Evolutionary conservation across 176 grass and related monocot genomes (phyloP).

Genomic region (Poa annua): DNA sequence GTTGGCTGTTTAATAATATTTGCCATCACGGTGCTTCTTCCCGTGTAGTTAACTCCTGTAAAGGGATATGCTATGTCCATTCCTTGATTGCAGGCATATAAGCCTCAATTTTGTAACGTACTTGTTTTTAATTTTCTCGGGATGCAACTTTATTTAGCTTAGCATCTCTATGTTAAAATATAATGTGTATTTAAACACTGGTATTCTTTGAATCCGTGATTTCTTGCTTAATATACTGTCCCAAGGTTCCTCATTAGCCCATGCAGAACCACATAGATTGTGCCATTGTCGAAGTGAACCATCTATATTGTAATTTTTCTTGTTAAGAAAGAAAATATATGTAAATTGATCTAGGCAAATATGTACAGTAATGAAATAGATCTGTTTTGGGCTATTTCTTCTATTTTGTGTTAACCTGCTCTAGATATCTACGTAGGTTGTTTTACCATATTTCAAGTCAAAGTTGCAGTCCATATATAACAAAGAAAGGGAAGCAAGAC

Average conservation of each 20-base stretch:
- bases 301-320: not conserved
- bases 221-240: slow-evolving; percentile 1
- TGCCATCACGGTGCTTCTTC: not conserved
- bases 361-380: not conserved
- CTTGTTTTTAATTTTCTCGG: not conserved
- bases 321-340: slow-evolving; percentile 17
- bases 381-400: slow-evolving; percentile 7
- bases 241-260: not conserved
- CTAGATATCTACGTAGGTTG: slow-evolving; percentile 58
- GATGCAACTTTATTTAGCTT: slow-evolving; percentile 13
- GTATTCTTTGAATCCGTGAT: slow-evolving; percentile 8
- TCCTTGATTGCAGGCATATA: not conserved
- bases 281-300: not conserved
- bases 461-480: slow-evolving; percentile 92
- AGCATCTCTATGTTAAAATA: slow-evolving; percentile 12
- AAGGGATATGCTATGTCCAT: not conserved
- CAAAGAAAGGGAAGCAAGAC: slow-evolving; percentile 96
- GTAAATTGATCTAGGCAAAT: not conserved
- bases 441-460: slow-evolving; percentile 97
- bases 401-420: slow-evolving; percentile 25
- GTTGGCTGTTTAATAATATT: not conserved
- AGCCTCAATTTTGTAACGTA: not conserved
- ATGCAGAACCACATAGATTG: not conserved
- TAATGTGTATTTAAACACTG: not conserved
- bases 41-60: not conserved